A percentile compares a stretch with the other conserved stretches of the same genome.
Conservation (phyloP, 257 asterid species). For the Plectranthus barbatus region DNA sequence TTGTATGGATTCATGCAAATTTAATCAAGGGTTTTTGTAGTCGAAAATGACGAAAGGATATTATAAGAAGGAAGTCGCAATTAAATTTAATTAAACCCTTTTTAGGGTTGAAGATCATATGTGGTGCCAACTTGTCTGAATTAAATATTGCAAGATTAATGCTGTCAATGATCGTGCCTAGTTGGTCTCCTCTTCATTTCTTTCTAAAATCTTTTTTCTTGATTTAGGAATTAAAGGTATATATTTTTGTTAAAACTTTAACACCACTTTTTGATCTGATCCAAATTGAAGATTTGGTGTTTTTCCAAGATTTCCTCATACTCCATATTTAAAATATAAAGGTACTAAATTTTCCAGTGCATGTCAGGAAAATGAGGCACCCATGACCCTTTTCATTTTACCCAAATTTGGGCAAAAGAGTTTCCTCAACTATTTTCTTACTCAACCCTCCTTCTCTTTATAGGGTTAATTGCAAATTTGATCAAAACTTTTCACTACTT, state of each 20-base stretch:
- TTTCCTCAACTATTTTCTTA: not conserved
- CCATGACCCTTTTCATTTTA: not conserved
- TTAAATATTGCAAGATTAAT: not conserved
- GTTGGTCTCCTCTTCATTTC: not conserved
- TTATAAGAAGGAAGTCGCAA: not conserved
- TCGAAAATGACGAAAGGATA: not conserved
- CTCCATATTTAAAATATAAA: too few relatives aligned
- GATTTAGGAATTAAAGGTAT: not conserved
- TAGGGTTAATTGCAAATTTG: too few relatives aligned
- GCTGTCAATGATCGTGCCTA: not conserved
- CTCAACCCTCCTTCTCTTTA: not conserved
- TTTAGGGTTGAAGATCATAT: not conserved
- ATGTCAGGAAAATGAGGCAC: not conserved
- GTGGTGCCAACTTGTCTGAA: not conserved
- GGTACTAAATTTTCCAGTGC: not conserved
- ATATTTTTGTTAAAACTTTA: too few relatives aligned
- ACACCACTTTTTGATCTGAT: too few relatives aligned
- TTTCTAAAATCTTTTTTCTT: not conserved
- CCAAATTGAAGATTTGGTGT: too few relatives aligned
- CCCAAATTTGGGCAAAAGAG: not conserved
- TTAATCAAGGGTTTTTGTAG: constrained; percentile 15
- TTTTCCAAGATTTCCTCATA: too few relatives aligned
- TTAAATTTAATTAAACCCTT: not conserved
- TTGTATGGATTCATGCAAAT: constrained; percentile 22
- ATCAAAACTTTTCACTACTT: too few relatives aligned